A percentile compares a stretch with the other conserved stretches of the same genome.
Evolutionary conservation across 192 early-diverging fungal species (phyloP).

Genomic region (Coemansia sp.): DNA sequence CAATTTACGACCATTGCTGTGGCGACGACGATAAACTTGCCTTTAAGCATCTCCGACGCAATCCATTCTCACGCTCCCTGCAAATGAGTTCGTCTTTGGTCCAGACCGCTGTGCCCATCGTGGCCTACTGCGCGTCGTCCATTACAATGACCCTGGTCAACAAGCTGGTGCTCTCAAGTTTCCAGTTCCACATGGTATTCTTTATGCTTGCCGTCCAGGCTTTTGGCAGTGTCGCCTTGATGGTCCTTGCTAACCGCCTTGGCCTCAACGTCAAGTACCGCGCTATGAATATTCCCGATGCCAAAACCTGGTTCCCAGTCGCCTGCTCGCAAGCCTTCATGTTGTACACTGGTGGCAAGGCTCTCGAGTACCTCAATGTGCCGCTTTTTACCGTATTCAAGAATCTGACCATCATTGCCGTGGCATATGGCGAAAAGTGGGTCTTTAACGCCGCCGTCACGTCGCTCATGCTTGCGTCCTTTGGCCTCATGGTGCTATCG

Average conservation of each 20-base stretch:
- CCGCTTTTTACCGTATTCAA: constrained; percentile 98
- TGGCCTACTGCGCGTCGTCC: constrained; percentile 85
- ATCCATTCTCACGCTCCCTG: background rate
- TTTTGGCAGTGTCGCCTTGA: constrained; percentile 59
- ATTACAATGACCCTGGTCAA: constrained; percentile 91
- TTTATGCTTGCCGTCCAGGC: constrained; percentile 78
- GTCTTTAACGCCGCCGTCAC: constrained; percentile 85
- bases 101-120: constrained; percentile 66
- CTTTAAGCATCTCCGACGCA: background rate
- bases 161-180: constrained; percentile 82
- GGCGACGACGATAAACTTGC: background rate
- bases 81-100: constrained; percentile 38
- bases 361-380: constrained; percentile 88
- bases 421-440: constrained; percentile 89
- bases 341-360: constrained; percentile 97
- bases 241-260: constrained; percentile 57
- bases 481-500: constrained; percentile 82
- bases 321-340: constrained; percentile 83
- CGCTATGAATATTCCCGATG: constrained; percentile 61
- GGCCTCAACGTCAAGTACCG: constrained; percentile 65
- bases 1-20: background rate
- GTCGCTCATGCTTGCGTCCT: constrained; percentile 76
- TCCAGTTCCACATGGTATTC: constrained; percentile 85
- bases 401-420: constrained; percentile 96
- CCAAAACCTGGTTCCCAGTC: constrained; percentile 81